Conservation (phyloP, 106 monocot species). For the Dendrobium catenatum region DNA sequence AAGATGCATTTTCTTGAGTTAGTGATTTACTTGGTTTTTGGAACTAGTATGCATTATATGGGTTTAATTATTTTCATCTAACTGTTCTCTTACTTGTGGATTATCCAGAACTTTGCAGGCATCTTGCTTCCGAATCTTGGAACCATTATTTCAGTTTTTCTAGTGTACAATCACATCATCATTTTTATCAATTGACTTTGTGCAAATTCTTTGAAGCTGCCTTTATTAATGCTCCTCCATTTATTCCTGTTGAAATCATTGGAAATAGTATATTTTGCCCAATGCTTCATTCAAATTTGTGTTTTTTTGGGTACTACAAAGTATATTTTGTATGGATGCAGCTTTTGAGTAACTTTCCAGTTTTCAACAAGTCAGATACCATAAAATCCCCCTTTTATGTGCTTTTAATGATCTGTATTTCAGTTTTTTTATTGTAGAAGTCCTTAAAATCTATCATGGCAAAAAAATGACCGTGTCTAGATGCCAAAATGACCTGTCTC, state of each 20-base stretch:
- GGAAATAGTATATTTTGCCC: neutral
- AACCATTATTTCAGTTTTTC: neutral
- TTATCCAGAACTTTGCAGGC: neutral
- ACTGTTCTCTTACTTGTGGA: neutral
- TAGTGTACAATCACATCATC: neutral
- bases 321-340: too few species aligned
- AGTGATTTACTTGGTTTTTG: neutral
- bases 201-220: neutral
- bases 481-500: neutral
- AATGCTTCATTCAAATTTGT: neutral
- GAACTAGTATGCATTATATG: neutral
- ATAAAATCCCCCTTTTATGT: neutral
- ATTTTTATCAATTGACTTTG: neutral
- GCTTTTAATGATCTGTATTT: neutral
- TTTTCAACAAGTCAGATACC: neutral
- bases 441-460: neutral
- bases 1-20: neutral
- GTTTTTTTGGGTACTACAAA: neutral
- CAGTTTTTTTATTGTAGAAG: neutral
- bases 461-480: neutral
- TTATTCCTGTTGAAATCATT: neutral
- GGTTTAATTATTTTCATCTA: neutral
- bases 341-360: too few species aligned
- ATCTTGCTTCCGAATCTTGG: neutral
- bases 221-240: neutral